phyloP scores from a whole-genome alignment of 2,329 filamentous ascomycete species.

The Amauroascus niger region DNA sequence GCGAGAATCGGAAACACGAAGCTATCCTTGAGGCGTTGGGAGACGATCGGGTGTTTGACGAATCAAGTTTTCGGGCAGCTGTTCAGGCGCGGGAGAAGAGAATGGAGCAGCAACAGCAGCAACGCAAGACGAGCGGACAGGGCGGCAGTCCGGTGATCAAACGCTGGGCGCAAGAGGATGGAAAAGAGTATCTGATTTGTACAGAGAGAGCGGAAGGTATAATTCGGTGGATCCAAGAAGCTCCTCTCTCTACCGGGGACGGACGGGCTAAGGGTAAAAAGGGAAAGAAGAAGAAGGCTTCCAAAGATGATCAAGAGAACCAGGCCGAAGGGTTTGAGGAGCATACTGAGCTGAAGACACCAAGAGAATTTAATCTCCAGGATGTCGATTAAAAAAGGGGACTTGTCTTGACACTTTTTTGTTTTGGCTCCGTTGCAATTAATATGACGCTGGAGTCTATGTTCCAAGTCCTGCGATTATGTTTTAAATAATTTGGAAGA shows the following conservation, averaged over 20 bases:
- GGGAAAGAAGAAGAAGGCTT: conserved; percentile 7
- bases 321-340: neutral
- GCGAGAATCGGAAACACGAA: conserved; percentile 52
- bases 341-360: neutral
- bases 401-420: neutral
- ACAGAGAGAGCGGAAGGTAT: conserved; percentile 62
- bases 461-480: neutral
- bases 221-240: conserved; percentile 58
- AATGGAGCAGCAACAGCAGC: conserved; percentile 22
- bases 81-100: conserved; percentile 52
- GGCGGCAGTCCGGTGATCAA: conserved; percentile 31
- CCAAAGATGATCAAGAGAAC: neutral
- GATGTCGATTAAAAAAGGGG: neutral
- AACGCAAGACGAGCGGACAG: conserved; percentile 13
- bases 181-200: conserved; percentile 58
- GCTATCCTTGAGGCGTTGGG: conserved; percentile 58
- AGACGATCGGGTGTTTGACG: conserved; percentile 59
- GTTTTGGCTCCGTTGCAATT: neutral
- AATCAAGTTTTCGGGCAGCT: conserved; percentile 54
- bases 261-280: conserved; percentile 15
- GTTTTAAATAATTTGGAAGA: neutral
- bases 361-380: neutral
- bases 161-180: conserved; percentile 55
- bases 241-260: conserved; percentile 32
- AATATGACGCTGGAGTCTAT: neutral